These are phyloP conservation scores for Dioszegia crocea DNA, from an alignment of 768 basidiomycete genomes.

Conservation along the genomic window DNA sequence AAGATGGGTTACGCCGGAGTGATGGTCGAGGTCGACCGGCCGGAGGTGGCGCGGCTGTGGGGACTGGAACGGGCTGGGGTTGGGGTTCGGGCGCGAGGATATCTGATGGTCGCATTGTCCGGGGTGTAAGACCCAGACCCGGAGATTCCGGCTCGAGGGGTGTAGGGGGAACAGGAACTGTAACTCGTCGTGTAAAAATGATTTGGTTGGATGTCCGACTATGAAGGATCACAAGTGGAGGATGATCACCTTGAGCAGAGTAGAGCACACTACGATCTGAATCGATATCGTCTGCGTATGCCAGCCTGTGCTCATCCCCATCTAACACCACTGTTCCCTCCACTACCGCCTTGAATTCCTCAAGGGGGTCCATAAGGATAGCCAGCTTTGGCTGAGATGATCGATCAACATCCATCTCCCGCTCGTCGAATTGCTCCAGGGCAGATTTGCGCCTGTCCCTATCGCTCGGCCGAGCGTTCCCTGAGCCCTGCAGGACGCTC, in stretches of 20 bases:
- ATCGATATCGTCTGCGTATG: conserved; percentile 1
- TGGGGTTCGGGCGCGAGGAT: conserved; percentile 12
- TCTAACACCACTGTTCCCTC: conserved; percentile 17
- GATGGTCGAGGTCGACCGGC: conserved; percentile 13
- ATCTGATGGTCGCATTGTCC: conserved; percentile 26
- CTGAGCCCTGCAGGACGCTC: conserved; percentile 21
- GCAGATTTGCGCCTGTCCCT: conserved; percentile 14
- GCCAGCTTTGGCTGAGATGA: conserved; percentile 29
- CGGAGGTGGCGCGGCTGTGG: too few relatives aligned
- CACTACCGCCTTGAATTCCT: conserved; percentile 36
- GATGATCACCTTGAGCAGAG: conserved; percentile 2
- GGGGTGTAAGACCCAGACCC: background rate
- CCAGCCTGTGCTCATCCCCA: background rate
- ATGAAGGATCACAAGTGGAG: conserved; percentile 24
- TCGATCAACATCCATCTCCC: conserved; percentile 30
- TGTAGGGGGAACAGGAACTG: conserved; percentile 10
- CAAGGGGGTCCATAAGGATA: conserved; percentile 34
- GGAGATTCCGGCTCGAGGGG: conserved; percentile 5
- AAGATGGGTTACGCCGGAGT: conserved; percentile 28
- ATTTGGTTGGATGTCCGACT: conserved; percentile 25
- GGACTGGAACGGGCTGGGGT: background rate
- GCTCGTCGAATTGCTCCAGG: conserved; percentile 32
- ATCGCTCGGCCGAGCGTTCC: background rate
- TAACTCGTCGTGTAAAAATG: conserved; percentile 33
- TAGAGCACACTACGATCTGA: conserved; percentile 11